These are phyloP conservation scores for Boletales sp. DNA, from an alignment of 768 basidiomycete species.

Conservation along the genomic window DNA sequence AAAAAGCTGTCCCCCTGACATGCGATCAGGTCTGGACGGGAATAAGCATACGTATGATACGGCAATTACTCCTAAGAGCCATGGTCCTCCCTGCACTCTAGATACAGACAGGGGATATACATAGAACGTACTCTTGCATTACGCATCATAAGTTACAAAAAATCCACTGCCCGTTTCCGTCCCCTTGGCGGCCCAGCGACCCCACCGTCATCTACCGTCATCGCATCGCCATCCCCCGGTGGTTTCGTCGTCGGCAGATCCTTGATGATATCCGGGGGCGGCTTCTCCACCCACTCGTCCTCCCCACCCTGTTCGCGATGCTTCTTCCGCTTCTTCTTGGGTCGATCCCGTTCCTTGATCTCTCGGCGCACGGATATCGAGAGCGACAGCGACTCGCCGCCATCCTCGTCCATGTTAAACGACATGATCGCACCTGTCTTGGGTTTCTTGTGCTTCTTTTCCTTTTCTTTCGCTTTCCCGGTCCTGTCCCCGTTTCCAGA, in stretches of 20 bases:
- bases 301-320: conserved; percentile 42
- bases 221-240: conserved; percentile 5
- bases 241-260: conserved; percentile 21
- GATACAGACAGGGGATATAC: no score
- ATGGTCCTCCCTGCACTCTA: no score
- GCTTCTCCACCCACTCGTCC: conserved; percentile 70
- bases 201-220: conserved; percentile 15
- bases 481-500: conserved; percentile 32
- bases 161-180: conserved; percentile 73
- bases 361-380: conserved; percentile 30
- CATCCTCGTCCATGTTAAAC: conserved; percentile 73
- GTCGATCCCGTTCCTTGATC: conserved; percentile 33
- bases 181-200: conserved; percentile 33
- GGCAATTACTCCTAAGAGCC: no score
- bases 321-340: conserved; percentile 43
- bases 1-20: conserved; percentile 34
- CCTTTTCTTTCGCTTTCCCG: conserved; percentile 43
- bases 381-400: conserved; percentile 34
- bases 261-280: conserved; percentile 48
- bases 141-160: conserved; percentile 44
- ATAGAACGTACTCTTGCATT: no score
- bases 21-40: no score
- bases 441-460: conserved; percentile 47
- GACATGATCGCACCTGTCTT: conserved; percentile 55
- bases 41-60: no score